A percentile compares a stretch with the other conserved stretches of the same genome.
These are phyloP conservation scores for Agrostemma githago DNA, from an alignment of 148 eudicot genomes.

Conservation along the genomic window DNA sequence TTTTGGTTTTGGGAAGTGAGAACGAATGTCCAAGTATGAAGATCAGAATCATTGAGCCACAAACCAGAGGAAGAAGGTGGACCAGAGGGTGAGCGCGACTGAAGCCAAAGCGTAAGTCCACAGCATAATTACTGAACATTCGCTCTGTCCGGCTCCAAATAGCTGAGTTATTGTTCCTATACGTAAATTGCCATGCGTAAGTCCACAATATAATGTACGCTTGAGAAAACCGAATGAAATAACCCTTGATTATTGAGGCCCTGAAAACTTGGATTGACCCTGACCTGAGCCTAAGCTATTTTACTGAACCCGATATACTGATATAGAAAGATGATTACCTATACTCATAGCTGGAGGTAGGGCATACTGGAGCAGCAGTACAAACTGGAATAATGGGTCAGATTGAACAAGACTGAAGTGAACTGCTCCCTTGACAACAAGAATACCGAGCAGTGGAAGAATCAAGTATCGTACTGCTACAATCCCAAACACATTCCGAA, in stretches of 20 bases:
- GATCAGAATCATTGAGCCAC: slow-evolving; percentile 11
- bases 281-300: no score
- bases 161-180: slow-evolving; percentile 41
- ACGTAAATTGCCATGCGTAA: slow-evolving; percentile 1
- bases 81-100: slow-evolving; percentile 37
- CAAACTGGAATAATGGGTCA: slow-evolving; percentile 62
- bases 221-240: background rate
- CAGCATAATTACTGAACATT: slow-evolving; percentile 41
- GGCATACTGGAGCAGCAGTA: slow-evolving; percentile 73
- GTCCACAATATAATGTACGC: background rate
- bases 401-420: slow-evolving; percentile 38
- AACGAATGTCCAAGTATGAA: background rate
- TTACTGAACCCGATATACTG: no score
- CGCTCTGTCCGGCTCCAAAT: slow-evolving; percentile 40
- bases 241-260: background rate
- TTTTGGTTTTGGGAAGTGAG: no score
- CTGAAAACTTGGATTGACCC: no score
- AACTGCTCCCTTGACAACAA: slow-evolving; percentile 48
- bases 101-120: slow-evolving; percentile 40
- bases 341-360: slow-evolving; percentile 92
- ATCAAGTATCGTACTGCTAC: slow-evolving; percentile 46
- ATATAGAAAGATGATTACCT: slow-evolving; percentile 31
- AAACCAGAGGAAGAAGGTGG: slow-evolving; percentile 38
- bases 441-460: slow-evolving; percentile 60
- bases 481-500: slow-evolving; percentile 45